Conservation (phyloP, 73 alveolate species). For the Paramecium sexaurelia region DNA sequence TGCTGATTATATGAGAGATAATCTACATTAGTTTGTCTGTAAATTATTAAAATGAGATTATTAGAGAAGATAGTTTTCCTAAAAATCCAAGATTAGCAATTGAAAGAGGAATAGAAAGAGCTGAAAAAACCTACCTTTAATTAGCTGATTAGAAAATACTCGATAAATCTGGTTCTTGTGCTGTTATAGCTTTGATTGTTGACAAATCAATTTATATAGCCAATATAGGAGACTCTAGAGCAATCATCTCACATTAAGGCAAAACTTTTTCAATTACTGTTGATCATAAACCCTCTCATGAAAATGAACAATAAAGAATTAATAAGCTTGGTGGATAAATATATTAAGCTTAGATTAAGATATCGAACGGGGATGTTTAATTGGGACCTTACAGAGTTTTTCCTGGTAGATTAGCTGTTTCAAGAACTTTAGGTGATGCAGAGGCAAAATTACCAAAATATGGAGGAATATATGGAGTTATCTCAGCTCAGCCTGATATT, state of each 20-base stretch:
- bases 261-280: slow-evolving; percentile 70
- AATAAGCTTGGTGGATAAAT: slow-evolving; percentile 91
- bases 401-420: slow-evolving; percentile 92
- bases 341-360: slow-evolving; percentile 79
- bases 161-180: slow-evolving; percentile 87
- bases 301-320: slow-evolving; percentile 76
- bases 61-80: slow-evolving; percentile 69
- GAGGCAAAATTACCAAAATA: slow-evolving; percentile 90
- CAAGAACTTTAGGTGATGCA: slow-evolving; percentile 93
- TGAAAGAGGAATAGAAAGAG: slow-evolving; percentile 67
- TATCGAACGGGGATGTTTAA: slow-evolving; percentile 18
- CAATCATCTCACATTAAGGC: slow-evolving; percentile 73
- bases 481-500: slow-evolving; percentile 86
- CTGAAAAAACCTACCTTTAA: slow-evolving; percentile 71
- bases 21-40: slow-evolving; percentile 61
- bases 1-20: slow-evolving; percentile 79
- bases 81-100: slow-evolving; percentile 74
- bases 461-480: slow-evolving; percentile 95
- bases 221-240: slow-evolving; percentile 85
- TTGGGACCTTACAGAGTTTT: slow-evolving; percentile 86
- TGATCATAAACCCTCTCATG: slow-evolving; percentile 83
- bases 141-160: slow-evolving; percentile 70
- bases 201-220: slow-evolving; percentile 78
- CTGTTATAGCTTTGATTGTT: slow-evolving; percentile 79
- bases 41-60: neutral